A percentile compares a stretch with the other conserved stretches of the same genome.
Evolutionary conservation across 768 basidiomycete genomes (phyloP).

Genomic region (Hericium erinaceus): DNA sequence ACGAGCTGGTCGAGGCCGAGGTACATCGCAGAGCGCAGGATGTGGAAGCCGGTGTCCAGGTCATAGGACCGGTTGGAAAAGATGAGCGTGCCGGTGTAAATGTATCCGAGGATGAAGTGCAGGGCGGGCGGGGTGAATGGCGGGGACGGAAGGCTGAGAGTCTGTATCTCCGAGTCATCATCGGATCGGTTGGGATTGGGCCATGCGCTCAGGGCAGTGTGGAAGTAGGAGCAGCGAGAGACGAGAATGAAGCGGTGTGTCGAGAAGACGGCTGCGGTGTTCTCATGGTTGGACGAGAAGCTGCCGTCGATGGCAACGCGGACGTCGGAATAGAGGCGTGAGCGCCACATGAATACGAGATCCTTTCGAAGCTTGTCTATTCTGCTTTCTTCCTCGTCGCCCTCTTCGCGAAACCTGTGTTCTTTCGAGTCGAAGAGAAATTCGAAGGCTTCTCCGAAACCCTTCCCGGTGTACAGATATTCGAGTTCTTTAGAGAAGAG

Average conservation of each 20-base stretch:
- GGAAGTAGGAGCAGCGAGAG: conserved; percentile 85
- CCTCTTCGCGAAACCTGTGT: conserved; percentile 27
- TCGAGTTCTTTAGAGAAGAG: conserved; percentile 88
- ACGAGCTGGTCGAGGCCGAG: conserved; percentile 66
- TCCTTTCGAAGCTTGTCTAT: conserved; percentile 88
- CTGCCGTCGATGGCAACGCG: conserved; percentile 69
- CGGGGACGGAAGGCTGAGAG: conserved; percentile 73
- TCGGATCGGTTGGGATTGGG: conserved; percentile 22
- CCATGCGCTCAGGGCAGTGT: conserved; percentile 68
- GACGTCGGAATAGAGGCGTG: conserved; percentile 87
- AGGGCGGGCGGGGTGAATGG: conserved; percentile 93
- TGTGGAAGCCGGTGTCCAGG: conserved; percentile 83
- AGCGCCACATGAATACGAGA: conserved; percentile 94
- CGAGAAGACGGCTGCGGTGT: conserved; percentile 76
- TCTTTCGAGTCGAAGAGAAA: conserved; percentile 67
- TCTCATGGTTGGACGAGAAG: conserved; percentile 53
- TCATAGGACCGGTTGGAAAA: conserved; percentile 93
- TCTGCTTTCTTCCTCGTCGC: conserved; percentile 43
- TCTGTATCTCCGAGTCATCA: conserved; percentile 37
- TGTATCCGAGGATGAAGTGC: conserved; percentile 89
- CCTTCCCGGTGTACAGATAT: conserved; percentile 89
- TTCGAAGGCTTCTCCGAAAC: conserved; percentile 80
- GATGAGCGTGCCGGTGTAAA: conserved; percentile 89
- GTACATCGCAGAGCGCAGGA: conserved; percentile 77
- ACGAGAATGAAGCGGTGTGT: conserved; percentile 91